Evolutionary conservation across 257 asterid species (phyloP).

Genomic region (Nicotiana sylvestris): DNA sequence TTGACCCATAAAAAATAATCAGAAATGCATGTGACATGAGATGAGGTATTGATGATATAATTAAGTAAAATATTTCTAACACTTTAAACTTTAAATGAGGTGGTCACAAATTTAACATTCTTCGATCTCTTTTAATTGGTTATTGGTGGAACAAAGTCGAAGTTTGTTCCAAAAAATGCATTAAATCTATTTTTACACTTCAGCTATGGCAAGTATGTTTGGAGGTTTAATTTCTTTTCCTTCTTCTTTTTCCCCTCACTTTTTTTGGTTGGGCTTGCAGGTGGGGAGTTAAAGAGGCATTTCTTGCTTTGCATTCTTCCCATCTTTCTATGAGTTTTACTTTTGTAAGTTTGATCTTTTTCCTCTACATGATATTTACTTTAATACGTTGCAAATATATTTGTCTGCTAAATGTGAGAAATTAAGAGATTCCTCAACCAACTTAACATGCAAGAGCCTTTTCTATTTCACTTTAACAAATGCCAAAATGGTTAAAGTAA

Average conservation of each 20-base stretch:
- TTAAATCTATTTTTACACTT: too few relatives aligned
- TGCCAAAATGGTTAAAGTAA: background rate
- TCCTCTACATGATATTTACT: background rate
- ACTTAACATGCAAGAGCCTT: background rate
- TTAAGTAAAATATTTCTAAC: too few relatives aligned
- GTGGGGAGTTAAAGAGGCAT: background rate
- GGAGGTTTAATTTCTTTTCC: background rate
- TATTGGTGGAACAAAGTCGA: too few relatives aligned
- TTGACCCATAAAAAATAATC: too few relatives aligned
- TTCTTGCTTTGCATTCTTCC: background rate
- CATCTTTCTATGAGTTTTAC: background rate
- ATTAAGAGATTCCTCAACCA: background rate
- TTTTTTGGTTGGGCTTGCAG: background rate
- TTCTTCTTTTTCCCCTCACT: background rate
- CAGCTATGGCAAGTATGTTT: too few relatives aligned
- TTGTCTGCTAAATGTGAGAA: background rate
- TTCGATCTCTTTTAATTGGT: too few relatives aligned
- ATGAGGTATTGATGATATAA: too few relatives aligned
- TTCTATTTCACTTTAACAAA: background rate
- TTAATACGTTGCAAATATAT: background rate
- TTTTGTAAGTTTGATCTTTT: background rate
- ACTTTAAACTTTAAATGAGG: too few relatives aligned
- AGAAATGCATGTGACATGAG: too few relatives aligned
- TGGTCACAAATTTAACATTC: too few relatives aligned
- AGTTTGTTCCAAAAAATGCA: too few relatives aligned